A percentile compares a stretch with the other conserved stretches of the same genome.
Evolutionary conservation across 2,329 filamentous ascomycete genomes (phyloP).

Genomic region (Colletotrichum musicola): DNA sequence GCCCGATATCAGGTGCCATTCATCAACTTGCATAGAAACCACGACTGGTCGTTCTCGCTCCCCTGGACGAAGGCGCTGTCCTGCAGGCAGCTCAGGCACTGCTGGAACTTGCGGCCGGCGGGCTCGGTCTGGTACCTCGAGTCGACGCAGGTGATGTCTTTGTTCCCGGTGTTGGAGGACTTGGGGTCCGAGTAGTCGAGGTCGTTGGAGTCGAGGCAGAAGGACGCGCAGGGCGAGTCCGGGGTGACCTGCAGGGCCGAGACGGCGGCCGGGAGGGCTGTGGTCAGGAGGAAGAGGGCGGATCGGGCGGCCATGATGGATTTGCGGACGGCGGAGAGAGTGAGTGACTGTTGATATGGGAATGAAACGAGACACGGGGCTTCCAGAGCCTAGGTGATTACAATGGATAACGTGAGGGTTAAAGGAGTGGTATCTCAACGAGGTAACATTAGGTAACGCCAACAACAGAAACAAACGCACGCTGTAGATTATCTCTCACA

Average conservation of each 20-base stretch:
- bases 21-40: constrained; percentile 67
- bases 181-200: constrained; percentile 59
- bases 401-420: constrained; percentile 17
- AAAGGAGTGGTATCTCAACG: constrained; percentile 11
- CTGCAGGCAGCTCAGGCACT: constrained; percentile 66
- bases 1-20: not conserved
- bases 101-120: constrained; percentile 60
- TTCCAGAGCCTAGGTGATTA: constrained; percentile 29
- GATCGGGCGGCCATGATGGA: constrained; percentile 38
- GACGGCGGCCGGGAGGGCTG: constrained; percentile 45
- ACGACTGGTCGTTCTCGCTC: constrained; percentile 64
- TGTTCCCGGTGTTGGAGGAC: constrained; percentile 57
- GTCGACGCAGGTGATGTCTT: constrained; percentile 63
- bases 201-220: constrained; percentile 59
- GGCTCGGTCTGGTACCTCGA: constrained; percentile 53
- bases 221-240: constrained; percentile 65
- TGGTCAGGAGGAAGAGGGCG: constrained; percentile 42
- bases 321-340: not conserved
- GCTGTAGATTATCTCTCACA: not conserved
- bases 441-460: constrained; percentile 25
- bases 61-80: constrained; percentile 62
- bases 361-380: constrained; percentile 17
- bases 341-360: constrained; percentile 20
- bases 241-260: constrained; percentile 63
- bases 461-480: constrained; percentile 10